phyloP scores from a whole-genome alignment of 768 basidiomycete genomes.

The Boletus edulis region DNA sequence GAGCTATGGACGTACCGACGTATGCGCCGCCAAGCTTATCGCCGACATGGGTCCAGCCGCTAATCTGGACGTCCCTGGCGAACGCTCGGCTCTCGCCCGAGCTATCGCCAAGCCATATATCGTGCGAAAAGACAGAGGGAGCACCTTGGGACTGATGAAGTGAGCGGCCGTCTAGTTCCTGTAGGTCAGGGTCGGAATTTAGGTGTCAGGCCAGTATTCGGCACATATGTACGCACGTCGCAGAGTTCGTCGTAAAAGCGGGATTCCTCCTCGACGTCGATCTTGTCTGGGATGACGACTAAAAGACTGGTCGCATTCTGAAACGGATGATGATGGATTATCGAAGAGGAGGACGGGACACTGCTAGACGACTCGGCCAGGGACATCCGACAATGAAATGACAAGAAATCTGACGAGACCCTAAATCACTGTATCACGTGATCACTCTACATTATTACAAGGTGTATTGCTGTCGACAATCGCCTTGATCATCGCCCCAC shows the following conservation, averaged over 20 bases:
- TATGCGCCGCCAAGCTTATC: conserved; percentile 64
- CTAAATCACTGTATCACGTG: neutral
- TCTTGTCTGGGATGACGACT: conserved; percentile 53
- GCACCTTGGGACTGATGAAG: conserved; percentile 31
- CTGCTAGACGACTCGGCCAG: conserved; percentile 4
- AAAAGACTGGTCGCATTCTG: conserved; percentile 45
- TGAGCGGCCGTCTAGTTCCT: conserved; percentile 24
- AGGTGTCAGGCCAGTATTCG: neutral
- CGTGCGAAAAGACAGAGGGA: conserved; percentile 61
- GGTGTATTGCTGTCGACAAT: conserved; percentile 56
- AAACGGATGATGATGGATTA: conserved; percentile 40
- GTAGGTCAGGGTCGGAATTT: neutral
- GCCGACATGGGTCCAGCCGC: conserved; percentile 72
- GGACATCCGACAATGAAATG: neutral
- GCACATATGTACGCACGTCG: conserved; percentile 32
- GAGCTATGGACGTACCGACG: conserved; percentile 43
- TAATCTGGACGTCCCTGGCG: conserved; percentile 61
- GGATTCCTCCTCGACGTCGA: conserved; percentile 69
- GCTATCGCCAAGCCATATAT: conserved; percentile 70
- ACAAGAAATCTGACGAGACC: too few relatives aligned
- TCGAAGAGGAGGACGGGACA: conserved; percentile 7
- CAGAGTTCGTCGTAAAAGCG: conserved; percentile 64
- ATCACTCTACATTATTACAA: neutral
- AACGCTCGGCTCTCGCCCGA: conserved; percentile 53
- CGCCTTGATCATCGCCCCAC: conserved; percentile 86